phyloP scores from a whole-genome alignment of 2,329 filamentous ascomycete species.

The Dryadomyces quercivorus region DNA sequence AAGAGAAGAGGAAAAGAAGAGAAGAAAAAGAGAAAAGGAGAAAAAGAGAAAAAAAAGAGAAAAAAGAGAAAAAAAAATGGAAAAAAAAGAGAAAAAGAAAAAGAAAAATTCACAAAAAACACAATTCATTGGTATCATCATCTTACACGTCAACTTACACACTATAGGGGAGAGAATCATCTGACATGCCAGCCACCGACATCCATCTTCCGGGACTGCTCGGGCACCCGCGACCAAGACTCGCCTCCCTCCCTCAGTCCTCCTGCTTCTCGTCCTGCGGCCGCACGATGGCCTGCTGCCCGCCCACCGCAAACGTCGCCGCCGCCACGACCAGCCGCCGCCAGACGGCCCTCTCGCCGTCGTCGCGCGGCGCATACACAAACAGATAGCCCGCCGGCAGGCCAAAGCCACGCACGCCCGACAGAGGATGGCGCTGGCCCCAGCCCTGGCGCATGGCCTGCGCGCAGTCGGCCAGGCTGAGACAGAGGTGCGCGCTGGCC shows the following conservation, averaged over 20 bases:
- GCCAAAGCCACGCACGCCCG: constrained; percentile 11
- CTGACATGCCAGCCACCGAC: too few species aligned
- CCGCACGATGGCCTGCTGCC: constrained; percentile 1
- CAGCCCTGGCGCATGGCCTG: constrained; percentile 23
- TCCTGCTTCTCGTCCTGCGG: neutral
- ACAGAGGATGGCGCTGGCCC: constrained; percentile 26
- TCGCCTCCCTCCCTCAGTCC: too few species aligned
- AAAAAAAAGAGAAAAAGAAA: neutral
- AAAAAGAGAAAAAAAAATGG: neutral
- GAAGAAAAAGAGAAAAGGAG: neutral
- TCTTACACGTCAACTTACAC: neutral
- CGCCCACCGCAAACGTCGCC: constrained; percentile 4
- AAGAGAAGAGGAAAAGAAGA: neutral
- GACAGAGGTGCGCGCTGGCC: constrained; percentile 24
- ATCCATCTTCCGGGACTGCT: too few species aligned
- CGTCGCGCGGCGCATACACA: constrained; percentile 27
- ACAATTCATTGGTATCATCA: neutral
- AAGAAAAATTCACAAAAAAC: neutral
- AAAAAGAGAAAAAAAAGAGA: neutral
- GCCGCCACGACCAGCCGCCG: constrained; percentile 13
- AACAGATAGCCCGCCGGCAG: constrained; percentile 26
- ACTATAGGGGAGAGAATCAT: neutral
- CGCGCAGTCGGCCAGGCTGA: constrained; percentile 25
- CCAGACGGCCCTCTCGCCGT: constrained; percentile 22
- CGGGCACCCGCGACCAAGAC: too few species aligned